phyloP scores from a whole-genome alignment of 495 filamentous ascomycete genomes.

The Daldinia loculata region DNA sequence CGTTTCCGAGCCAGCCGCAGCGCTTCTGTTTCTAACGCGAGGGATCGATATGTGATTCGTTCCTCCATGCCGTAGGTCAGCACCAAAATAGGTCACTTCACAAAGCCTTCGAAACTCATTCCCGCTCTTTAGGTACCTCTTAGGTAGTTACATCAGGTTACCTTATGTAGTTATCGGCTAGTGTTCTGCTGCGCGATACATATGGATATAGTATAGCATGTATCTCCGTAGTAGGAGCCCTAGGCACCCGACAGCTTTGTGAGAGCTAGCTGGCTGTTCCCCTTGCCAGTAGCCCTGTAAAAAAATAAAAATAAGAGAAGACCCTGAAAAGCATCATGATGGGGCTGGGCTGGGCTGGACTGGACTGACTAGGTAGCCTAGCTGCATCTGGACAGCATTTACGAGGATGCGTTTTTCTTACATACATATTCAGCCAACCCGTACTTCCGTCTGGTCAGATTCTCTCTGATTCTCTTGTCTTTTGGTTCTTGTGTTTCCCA shows the following conservation, averaged over 20 bases:
- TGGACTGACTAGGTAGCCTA: constrained; percentile 18
- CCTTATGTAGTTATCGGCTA: constrained; percentile 20
- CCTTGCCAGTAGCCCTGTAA: constrained; percentile 7
- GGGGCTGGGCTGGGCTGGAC: constrained; percentile 23
- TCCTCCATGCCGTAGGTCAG: constrained; percentile 6
- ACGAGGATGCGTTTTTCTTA: constrained; percentile 34
- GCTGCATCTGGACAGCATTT: constrained; percentile 28
- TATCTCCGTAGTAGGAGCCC: neutral
- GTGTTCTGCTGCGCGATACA: neutral
- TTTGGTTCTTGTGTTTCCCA: neutral
- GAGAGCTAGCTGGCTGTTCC: neutral
- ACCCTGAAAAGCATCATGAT: constrained; percentile 27
- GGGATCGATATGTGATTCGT: constrained; percentile 18
- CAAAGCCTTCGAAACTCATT: constrained; percentile 13
- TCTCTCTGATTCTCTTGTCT: neutral
- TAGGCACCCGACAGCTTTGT: neutral
- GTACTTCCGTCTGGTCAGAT: constrained; percentile 14
- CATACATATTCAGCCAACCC: constrained; percentile 33
- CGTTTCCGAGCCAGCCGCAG: constrained; percentile 1
- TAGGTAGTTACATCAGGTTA: neutral
- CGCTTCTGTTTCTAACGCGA: neutral
- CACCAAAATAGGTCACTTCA: constrained; percentile 14
- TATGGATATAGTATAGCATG: neutral
- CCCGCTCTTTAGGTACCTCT: neutral
- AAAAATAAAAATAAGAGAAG: constrained; percentile 2